A percentile compares a stretch with the other conserved stretches of the same genome.
phyloP scores from a whole-genome alignment of 1,284 basidiomycete species.

The Leccinum pseudoinsigne region DNA sequence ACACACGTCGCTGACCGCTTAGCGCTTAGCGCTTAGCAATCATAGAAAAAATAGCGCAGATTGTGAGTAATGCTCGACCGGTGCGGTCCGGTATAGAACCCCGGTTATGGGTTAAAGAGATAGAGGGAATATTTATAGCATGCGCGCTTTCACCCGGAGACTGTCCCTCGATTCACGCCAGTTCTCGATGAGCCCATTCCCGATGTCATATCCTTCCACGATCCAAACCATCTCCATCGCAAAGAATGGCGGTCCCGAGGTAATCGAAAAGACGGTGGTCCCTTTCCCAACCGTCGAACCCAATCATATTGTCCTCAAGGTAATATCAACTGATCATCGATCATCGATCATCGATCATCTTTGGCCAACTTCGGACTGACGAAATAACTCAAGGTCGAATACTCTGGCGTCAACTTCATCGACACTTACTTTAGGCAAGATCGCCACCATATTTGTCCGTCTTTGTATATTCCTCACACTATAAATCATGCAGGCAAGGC shows the following conservation, averaged over 20 bases:
- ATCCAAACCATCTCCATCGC: conserved; percentile 52
- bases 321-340: conserved; percentile 28
- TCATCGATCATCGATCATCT: conserved; percentile 17
- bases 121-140: neutral
- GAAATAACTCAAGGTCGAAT: conserved; percentile 48
- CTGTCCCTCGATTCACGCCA: conserved; percentile 28
- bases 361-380: neutral
- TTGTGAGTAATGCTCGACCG: neutral
- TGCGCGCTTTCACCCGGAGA: conserved; percentile 4
- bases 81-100: neutral
- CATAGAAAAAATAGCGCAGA: neutral
- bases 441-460: neutral
- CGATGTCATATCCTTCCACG: neutral
- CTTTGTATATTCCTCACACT: neutral
- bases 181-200: neutral
- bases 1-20: no score
- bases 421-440: conserved; percentile 74
- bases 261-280: conserved; percentile 65
- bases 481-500: conserved; percentile 44
- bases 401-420: conserved; percentile 83
- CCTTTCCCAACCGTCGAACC: conserved; percentile 65
- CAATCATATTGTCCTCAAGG: conserved; percentile 80
- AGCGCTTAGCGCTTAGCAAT: neutral
- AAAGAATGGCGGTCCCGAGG: conserved; percentile 74
- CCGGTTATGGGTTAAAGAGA: neutral